Evolutionary conservation across 108 stramenopile genomes (phyloP), one percentile per base, ranked within the genome.

Genomic region (Nitzschia putrida): DNA sequence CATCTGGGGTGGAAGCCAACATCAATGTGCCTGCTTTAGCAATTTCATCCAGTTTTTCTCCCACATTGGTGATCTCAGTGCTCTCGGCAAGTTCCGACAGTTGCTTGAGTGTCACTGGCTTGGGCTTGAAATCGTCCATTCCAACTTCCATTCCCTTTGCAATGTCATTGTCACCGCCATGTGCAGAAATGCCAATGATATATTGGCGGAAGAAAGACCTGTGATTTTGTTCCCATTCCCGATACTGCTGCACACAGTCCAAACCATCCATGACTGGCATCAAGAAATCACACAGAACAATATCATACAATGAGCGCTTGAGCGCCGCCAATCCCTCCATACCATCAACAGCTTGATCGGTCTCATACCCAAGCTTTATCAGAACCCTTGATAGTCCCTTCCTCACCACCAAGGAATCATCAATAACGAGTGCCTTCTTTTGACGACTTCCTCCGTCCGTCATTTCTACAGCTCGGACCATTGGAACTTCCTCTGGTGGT

Each of bases 201-300:
- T 65, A 57, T 61, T 86, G 78, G 29, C 51, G 45, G 73, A 82
- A 80, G 41, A 69, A 69, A 14, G 82, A 75, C 3, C 88, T 69
- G 38, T 82, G 63, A 0, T 59, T 39, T 39, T 49, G 60, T 60
- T 89, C 91, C 88, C 91, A 88, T 8, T 69, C 66, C 14, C 91
- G 69, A 65, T 78, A 87, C 45, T 89, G 84, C 61, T 84, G 69
- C 43, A 85, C 86, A 64, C 88, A 82, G 53, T 91, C 88, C 4
- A 94, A 45, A 11, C 93, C 93, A 66, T 94, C 90, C 81, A 89
- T 85, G 16, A 91, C 73, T 16, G 93, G 93, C 93, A 94, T 94
- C 38, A 91, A 63, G 70, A 90, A 89, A 61, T 94, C 90, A 42
- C 82, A 82, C 13, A 94, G 39, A 7, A 81, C 83, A 11, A 94